Evolutionary conservation across 2,329 filamentous ascomycete genomes (phyloP).

Genomic region (Fusarium albidum): DNA sequence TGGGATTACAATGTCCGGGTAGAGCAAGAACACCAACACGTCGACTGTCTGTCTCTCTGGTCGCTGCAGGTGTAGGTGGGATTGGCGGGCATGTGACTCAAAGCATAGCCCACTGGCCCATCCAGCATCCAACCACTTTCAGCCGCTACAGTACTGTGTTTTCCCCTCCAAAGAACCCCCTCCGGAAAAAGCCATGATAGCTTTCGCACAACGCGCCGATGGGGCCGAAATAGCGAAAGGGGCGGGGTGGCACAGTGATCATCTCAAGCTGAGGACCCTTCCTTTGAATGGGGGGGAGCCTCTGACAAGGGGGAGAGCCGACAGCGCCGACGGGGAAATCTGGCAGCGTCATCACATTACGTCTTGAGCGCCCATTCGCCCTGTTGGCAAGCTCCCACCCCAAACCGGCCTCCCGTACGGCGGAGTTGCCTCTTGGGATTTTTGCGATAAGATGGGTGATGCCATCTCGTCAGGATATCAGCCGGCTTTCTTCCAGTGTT

Average conservation of each 20-base stretch:
- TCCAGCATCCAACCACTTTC: conserved; percentile 3
- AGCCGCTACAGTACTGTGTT: background rate
- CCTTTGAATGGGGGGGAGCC: too few relatives aligned
- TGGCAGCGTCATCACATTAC: conserved; percentile 40
- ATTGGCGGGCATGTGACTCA: conserved; percentile 16
- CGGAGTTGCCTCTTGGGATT: conserved; percentile 22
- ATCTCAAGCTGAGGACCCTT: conserved; percentile 11
- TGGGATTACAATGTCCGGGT: too few relatives aligned
- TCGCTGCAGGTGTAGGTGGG: background rate
- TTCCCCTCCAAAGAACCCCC: conserved; percentile 5
- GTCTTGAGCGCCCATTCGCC: conserved; percentile 38
- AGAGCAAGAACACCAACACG: background rate
- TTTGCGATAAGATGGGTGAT: conserved; percentile 36
- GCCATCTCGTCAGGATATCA: conserved; percentile 34
- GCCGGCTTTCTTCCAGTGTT: conserved; percentile 2
- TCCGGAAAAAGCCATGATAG: background rate
- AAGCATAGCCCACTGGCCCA: conserved; percentile 2
- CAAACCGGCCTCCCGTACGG: background rate
- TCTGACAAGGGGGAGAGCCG: conserved; percentile 3
- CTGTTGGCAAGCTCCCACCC: background rate
- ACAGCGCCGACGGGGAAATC: background rate
- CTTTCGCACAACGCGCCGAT: background rate
- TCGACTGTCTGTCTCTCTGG: conserved; percentile 3
- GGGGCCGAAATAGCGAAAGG: conserved; percentile 4
- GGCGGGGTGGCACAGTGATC: background rate